Evolutionary conservation across 2,329 filamentous ascomycete genomes (phyloP).

Genomic region (Metarhizium humberi): DNA sequence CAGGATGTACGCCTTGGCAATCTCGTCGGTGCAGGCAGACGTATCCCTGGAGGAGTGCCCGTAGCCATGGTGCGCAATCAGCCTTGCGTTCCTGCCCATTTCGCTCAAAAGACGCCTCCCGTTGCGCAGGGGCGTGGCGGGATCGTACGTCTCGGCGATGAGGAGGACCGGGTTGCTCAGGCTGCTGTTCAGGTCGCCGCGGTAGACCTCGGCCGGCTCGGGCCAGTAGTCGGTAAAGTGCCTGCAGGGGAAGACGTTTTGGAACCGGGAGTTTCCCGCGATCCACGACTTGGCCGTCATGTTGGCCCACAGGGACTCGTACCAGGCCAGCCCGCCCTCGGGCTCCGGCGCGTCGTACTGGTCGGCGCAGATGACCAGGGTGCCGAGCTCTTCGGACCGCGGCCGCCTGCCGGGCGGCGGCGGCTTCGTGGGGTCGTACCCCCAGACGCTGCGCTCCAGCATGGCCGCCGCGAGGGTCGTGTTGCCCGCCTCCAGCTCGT

Average conservation of each 20-base stretch:
- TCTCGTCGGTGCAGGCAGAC: conserved; percentile 34
- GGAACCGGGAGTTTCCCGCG: conserved; percentile 37
- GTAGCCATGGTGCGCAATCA: conserved; percentile 40
- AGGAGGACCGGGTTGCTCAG: conserved; percentile 35
- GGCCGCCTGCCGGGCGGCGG: conserved; percentile 17
- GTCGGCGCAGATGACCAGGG: conserved; percentile 36
- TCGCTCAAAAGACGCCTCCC: conserved; percentile 32
- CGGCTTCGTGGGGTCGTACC: conserved; percentile 29
- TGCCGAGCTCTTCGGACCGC: conserved; percentile 27
- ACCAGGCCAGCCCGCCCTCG: conserved; percentile 31
- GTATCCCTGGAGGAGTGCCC: conserved; percentile 36
- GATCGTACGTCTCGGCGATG: conserved; percentile 40
- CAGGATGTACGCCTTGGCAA: conserved; percentile 31
- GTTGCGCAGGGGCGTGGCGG: conserved; percentile 39
- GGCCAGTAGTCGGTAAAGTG: conserved; percentile 37
- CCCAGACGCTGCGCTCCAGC: conserved; percentile 29
- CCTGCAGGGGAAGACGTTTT: conserved; percentile 33
- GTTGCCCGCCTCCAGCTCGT: conserved; percentile 35
- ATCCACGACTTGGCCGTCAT: conserved; percentile 38
- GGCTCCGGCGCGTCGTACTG: conserved; percentile 32
- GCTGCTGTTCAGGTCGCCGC: conserved; percentile 33
- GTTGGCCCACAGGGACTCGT: conserved; percentile 34
- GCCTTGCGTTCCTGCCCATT: conserved; percentile 38
- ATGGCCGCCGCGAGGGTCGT: conserved; percentile 29
- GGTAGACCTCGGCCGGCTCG: conserved; percentile 34